A percentile compares a stretch with the other conserved stretches of the same genome.
phyloP scores from a whole-genome alignment of 345 rosid species.

The Capsella bursapastoris region DNA sequence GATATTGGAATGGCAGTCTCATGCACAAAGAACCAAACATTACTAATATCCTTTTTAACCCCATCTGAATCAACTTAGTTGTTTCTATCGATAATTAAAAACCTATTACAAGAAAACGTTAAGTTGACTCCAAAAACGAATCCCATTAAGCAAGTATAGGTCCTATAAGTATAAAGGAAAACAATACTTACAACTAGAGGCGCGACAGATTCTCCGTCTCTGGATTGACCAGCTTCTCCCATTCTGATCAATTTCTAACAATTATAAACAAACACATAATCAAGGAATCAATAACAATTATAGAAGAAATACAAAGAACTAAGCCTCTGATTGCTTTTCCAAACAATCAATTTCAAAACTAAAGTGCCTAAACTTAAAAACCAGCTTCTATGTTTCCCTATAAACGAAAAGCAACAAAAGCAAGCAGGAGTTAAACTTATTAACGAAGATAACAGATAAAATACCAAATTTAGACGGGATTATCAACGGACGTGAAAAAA shows the following conservation, averaged over 20 bases:
- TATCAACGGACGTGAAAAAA: not conserved
- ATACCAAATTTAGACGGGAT: not conserved
- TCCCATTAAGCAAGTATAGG: not conserved
- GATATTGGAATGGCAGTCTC: slow-evolving; percentile 20
- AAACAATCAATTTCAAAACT: not conserved
- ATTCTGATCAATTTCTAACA: slow-evolving; percentile 45
- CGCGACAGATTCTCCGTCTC: slow-evolving; percentile 42
- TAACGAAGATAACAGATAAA: not conserved
- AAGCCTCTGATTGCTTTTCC: not conserved
- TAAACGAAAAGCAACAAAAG: slow-evolving; percentile 5
- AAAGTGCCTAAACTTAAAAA: slow-evolving; percentile 16
- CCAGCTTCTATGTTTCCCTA: slow-evolving; percentile 7
- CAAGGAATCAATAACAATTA: not conserved
- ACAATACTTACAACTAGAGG: slow-evolving; percentile 48
- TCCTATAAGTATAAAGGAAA: not conserved
- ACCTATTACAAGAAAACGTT: not conserved
- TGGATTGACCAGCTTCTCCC: slow-evolving; percentile 52
- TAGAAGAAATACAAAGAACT: not conserved
- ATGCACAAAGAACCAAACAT: slow-evolving; percentile 22
- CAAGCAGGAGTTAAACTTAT: not conserved
- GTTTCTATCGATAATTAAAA: not conserved
- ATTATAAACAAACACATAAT: slow-evolving; percentile 22
- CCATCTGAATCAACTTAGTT: slow-evolving; percentile 6
- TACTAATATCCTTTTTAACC: not conserved
- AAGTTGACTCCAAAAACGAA: not conserved